Conservation (phyloP, 1,139 yeast species). For the Diutina ranongensis region DNA sequence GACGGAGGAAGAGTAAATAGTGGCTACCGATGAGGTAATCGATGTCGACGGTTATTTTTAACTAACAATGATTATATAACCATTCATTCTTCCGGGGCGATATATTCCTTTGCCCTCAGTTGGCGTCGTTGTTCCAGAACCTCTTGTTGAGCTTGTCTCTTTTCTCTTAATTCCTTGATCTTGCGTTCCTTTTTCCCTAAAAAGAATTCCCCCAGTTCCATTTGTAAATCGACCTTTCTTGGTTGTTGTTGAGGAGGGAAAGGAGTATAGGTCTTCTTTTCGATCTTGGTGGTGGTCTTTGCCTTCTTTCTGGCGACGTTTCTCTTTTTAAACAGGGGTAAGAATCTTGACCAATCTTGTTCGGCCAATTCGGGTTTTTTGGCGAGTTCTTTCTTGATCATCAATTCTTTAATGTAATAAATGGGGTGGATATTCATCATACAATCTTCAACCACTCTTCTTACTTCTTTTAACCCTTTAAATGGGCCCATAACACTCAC, state of each 20-base stretch:
- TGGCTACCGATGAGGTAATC: background rate
- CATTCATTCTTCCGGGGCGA: constrained; percentile 63
- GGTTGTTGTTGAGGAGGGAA: constrained; percentile 98
- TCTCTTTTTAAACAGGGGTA: constrained; percentile 94
- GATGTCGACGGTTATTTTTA: background rate
- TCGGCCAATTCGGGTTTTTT: constrained; percentile 90
- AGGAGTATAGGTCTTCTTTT: constrained; percentile 90
- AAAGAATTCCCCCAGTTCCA: constrained; percentile 98
- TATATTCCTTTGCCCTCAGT: constrained; percentile 68
- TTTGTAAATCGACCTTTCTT: constrained; percentile 92
- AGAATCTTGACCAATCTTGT: constrained; percentile 94
- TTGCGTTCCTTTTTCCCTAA: constrained; percentile 77
- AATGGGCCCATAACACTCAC: constrained; percentile 97
- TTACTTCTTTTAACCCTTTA: constrained; percentile 82
- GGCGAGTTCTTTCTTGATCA: constrained; percentile 93
- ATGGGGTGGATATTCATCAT: constrained; percentile 96
- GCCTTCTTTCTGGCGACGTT: constrained; percentile 92
- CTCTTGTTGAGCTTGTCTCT: constrained; percentile 68
- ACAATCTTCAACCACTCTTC: constrained; percentile 95
- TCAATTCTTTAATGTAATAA: constrained; percentile 89
- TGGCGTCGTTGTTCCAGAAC: constrained; percentile 52
- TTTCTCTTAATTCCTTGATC: constrained; percentile 58
- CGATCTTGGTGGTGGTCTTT: constrained; percentile 43
- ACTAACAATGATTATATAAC: too few species aligned
- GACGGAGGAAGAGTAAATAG: background rate